These are phyloP conservation scores for Tetrapisispora nanseiensis DNA, from an alignment of 805 yeast genomes.

Conservation along the genomic window DNA sequence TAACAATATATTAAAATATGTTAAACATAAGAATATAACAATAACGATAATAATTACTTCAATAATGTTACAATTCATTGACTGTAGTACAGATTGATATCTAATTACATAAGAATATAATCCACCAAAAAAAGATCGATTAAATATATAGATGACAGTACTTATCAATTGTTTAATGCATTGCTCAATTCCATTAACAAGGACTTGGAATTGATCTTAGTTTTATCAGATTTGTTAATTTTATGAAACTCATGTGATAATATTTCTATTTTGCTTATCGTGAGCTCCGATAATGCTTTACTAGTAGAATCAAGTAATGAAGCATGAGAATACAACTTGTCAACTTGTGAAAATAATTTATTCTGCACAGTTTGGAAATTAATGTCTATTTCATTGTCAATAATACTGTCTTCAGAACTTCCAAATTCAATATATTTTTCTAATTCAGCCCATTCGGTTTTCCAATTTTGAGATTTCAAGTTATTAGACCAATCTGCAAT, in stretches of 20 bases:
- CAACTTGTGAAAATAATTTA: constrained; percentile 13
- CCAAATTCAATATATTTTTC: neutral
- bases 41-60: neutral
- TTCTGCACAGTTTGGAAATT: constrained; percentile 3
- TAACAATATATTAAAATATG: no score
- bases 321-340: constrained; percentile 15
- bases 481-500: constrained; percentile 21
- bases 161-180: constrained; percentile 7
- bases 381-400: neutral
- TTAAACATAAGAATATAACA: no score
- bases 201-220: constrained; percentile 10
- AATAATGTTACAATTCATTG: constrained; percentile 1
- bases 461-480: constrained; percentile 13
- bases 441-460: constrained; percentile 13
- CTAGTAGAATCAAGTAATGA: constrained; percentile 20
- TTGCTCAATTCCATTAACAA: constrained; percentile 20
- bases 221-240: constrained; percentile 2
- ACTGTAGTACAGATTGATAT: neutral
- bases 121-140: neutral
- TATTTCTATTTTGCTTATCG: constrained; percentile 11
- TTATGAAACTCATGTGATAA: constrained; percentile 12
- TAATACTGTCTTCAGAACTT: neutral
- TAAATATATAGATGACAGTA: neutral
- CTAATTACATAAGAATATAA: neutral
- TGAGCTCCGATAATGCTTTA: constrained; percentile 11